Conservation (phyloP, 2,329 filamentous ascomycete species). For the Phoma sp. region DNA sequence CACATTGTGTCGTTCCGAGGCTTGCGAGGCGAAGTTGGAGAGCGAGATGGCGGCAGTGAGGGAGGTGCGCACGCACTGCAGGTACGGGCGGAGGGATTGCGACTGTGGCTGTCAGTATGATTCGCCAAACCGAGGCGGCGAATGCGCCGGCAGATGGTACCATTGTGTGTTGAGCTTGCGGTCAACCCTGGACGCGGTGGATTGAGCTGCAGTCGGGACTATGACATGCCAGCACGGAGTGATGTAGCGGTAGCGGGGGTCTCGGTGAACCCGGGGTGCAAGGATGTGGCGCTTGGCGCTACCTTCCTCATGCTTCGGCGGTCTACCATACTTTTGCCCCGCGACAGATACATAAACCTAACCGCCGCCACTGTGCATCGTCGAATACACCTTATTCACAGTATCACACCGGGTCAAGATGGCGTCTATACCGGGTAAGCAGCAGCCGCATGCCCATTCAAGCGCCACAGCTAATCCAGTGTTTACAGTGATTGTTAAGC, state of each 20-base stretch:
- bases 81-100: constrained; percentile 95
- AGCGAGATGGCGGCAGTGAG: constrained; percentile 92
- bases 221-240: constrained; percentile 42
- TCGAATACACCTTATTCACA: neutral
- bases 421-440: constrained; percentile 48
- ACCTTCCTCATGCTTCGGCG: constrained; percentile 41
- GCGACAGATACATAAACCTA: constrained; percentile 30
- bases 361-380: constrained; percentile 18
- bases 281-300: constrained; percentile 27
- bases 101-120: constrained; percentile 64
- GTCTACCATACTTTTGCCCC: constrained; percentile 40
- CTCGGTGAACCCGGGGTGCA: constrained; percentile 36
- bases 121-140: neutral
- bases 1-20: constrained; percentile 95
- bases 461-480: constrained; percentile 30
- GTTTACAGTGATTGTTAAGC: constrained; percentile 82
- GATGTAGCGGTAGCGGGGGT: constrained; percentile 35
- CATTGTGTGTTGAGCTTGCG: constrained; percentile 35
- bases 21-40: constrained; percentile 97
- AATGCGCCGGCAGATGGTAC: constrained; percentile 23
- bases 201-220: constrained; percentile 31
- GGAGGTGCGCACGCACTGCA: constrained; percentile 93
- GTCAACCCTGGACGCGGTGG: constrained; percentile 27
- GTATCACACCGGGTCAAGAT: constrained; percentile 29
- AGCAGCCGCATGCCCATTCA: neutral